Base-by-base conservation (phyloP, 176 grass and related monocot species). In the Bromus sterilis region DNA sequence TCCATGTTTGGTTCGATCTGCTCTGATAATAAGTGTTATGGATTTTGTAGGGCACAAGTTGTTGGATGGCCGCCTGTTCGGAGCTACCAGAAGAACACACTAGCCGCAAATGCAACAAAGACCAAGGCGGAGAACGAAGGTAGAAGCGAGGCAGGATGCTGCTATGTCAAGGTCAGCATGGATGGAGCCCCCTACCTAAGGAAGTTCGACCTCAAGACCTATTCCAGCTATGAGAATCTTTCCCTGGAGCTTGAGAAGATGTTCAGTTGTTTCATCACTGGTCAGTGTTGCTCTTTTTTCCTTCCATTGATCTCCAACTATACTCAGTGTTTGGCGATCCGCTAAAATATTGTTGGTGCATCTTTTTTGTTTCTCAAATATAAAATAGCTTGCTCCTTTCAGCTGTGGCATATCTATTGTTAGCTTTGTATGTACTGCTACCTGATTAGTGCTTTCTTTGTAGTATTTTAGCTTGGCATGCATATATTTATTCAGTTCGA, bases 111-210 rank as follows among this genome's bases (percentile, higher is more conserved):
- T 28, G 75, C 79, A 44, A 82, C 79, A 31, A 93, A 88, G 85
- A 55, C 57, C 28, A 93, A 86, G 57, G 79, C 36, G 21, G 85
- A 88, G 55, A 64, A 43, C 10, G 82, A 90, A 48, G 82, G 35
- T 40, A 80, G 69, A 79, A 87, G 58, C 1, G 91, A 89, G 55
- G 66, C 69, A 10, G 91, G 62, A 31, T 90, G 88, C 75, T 81
- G 86, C 59, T 93, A 86, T 80, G 79, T 94, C 9, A 94, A 94
- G 82, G 86, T 94, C 48, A 94, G 91, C n/a, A n/a, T n/a, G n/a
- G n/a, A n/a, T n/a, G n/a, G n/a, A n/a, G n/a, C n/a, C n/a, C n/a
- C n/a, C n/a, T 93, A 93, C 71, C 85, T 90, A 21, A 85, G 91
- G 83, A 93, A 93, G 71, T 82, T 93, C 20, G 88, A 93, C 82